phyloP scores from a whole-genome alignment of 768 basidiomycete genomes.

The Hebeloma cylindrosporum region DNA sequence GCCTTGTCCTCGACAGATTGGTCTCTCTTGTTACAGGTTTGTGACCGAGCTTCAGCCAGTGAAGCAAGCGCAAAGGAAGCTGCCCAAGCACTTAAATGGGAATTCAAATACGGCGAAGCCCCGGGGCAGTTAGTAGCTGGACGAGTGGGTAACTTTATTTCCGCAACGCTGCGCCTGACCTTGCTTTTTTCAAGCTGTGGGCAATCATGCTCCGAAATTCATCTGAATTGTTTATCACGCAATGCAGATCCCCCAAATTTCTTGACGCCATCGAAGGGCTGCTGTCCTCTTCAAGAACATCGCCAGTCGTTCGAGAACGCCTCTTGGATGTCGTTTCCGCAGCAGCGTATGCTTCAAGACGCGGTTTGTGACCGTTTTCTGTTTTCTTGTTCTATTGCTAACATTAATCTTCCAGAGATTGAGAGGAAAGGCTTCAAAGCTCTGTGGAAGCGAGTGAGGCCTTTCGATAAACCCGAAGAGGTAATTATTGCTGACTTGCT shows the following conservation, averaged over 20 bases:
- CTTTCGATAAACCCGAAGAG: too few relatives aligned
- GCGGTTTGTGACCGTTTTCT: slow-evolving; percentile 22
- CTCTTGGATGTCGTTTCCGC: slow-evolving; percentile 81
- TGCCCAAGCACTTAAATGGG: slow-evolving; percentile 73
- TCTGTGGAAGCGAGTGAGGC: too few relatives aligned
- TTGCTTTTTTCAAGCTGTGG: slow-evolving; percentile 70
- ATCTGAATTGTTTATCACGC: slow-evolving; percentile 65
- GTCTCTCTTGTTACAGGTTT: slow-evolving; percentile 80
- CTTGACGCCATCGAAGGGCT: slow-evolving; percentile 78
- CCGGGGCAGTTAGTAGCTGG: slow-evolving; percentile 75
- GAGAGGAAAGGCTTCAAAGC: too few relatives aligned
- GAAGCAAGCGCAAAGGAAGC: slow-evolving; percentile 83
- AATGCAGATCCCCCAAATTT: slow-evolving; percentile 75
- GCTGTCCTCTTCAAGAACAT: slow-evolving; percentile 57
- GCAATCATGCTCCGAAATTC: slow-evolving; percentile 88
- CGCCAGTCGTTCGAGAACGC: slow-evolving; percentile 79
- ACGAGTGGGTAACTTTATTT: slow-evolving; percentile 49
- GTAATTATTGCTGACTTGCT: too few relatives aligned
- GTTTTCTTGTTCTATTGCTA: background rate
- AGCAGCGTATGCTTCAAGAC: slow-evolving; percentile 67
- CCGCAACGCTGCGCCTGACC: too few relatives aligned
- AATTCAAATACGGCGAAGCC: slow-evolving; percentile 90
- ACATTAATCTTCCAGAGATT: too few relatives aligned
- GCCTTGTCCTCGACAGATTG: slow-evolving; percentile 82
- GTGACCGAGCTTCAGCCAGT: slow-evolving; percentile 73